phyloP scores from a whole-genome alignment of 192 early-diverging fungal genomes.

The Coemansia sp. region DNA sequence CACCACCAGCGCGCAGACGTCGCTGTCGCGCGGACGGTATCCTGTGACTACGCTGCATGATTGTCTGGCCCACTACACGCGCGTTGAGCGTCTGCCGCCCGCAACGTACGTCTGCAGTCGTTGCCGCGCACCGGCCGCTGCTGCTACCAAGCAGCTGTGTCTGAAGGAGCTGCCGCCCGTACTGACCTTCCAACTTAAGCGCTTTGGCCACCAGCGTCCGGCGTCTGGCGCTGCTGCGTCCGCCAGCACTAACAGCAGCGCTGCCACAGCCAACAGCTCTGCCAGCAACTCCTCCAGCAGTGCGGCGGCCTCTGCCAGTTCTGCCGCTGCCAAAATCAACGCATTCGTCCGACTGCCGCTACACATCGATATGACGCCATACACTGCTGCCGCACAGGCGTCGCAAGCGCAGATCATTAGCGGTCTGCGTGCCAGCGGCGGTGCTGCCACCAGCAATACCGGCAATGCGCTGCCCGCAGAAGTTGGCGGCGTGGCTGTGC shows the following conservation, averaged over 20 bases:
- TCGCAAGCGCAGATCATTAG: conserved; percentile 43
- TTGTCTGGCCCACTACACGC: conserved; percentile 65
- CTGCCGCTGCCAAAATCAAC: conserved; percentile 72
- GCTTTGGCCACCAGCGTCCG: conserved; percentile 73
- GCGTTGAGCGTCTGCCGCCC: conserved; percentile 71
- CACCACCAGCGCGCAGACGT: conserved; percentile 10
- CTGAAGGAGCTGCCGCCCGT: conserved; percentile 84
- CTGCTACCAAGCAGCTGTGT: conserved; percentile 86
- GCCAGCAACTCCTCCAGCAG: conserved; percentile 55
- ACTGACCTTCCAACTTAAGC: conserved; percentile 89
- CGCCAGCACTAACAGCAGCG: neutral
- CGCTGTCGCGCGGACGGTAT: conserved; percentile 17
- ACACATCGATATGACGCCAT: conserved; percentile 88
- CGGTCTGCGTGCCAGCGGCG: conserved; percentile 29
- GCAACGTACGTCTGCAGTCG: conserved; percentile 69
- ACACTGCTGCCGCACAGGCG: conserved; percentile 66
- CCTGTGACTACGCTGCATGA: conserved; percentile 50
- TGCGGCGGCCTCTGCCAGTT: neutral
- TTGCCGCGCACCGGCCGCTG: conserved; percentile 60
- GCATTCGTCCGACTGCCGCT: conserved; percentile 81
- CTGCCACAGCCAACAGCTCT: conserved; percentile 78
- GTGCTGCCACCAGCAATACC: conserved; percentile 30
- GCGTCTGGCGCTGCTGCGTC: conserved; percentile 58
- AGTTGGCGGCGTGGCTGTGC: conserved; percentile 20
- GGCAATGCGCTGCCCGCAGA: conserved; percentile 40